Evolutionary conservation across 495 filamentous ascomycete genomes (phyloP).

Genomic region (Hypoxylon rickii): DNA sequence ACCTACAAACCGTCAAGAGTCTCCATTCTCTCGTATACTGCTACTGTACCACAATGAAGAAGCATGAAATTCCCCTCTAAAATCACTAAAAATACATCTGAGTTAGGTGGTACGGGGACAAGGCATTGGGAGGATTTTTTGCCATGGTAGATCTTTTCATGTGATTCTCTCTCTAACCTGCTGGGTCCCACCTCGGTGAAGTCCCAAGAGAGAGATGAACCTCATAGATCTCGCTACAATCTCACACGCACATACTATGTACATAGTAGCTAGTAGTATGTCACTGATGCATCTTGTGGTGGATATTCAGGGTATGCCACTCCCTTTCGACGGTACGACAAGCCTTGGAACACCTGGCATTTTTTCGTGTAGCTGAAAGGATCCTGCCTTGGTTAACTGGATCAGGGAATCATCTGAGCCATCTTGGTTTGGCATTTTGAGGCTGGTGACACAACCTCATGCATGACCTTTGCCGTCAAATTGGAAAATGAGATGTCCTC

Average conservation of each 20-base stretch:
- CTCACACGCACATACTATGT: too few relatives aligned
- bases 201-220: background rate
- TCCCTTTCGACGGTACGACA: background rate
- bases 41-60: too few relatives aligned
- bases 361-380: slow-evolving; percentile 11
- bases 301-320: too few relatives aligned
- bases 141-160: background rate
- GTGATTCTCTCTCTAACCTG: slow-evolving; percentile 1
- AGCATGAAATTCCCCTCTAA: too few relatives aligned
- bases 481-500: slow-evolving; percentile 16
- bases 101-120: too few relatives aligned
- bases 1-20: too few relatives aligned
- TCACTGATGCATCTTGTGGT: too few relatives aligned
- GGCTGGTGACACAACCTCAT: slow-evolving; percentile 35
- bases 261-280: too few relatives aligned
- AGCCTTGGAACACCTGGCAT: slow-evolving; percentile 21
- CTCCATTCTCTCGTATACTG: too few relatives aligned
- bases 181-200: background rate
- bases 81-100: too few relatives aligned
- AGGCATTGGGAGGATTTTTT: background rate
- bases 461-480: slow-evolving; percentile 32
- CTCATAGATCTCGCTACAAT: background rate
- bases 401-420: slow-evolving; percentile 12
- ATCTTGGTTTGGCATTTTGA: slow-evolving; percentile 21
- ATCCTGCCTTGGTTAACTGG: slow-evolving; percentile 27